These are phyloP conservation scores for Gloeostereum incarnatum DNA, from an alignment of 768 basidiomycete species.

Conservation along the genomic window DNA sequence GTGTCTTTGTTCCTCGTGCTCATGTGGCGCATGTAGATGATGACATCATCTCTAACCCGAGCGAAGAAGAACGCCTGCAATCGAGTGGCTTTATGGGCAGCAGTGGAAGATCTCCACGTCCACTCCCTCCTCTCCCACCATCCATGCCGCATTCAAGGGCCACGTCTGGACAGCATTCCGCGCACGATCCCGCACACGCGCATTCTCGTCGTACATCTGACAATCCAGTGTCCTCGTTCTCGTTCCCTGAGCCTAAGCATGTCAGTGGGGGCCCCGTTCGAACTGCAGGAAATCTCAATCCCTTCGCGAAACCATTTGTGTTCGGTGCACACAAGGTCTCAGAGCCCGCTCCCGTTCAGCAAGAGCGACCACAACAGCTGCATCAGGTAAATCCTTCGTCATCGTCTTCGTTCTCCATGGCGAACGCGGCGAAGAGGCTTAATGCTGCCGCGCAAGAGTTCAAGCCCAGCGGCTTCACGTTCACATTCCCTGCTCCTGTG, in stretches of 20 bases:
- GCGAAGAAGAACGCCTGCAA: slow-evolving; percentile 48
- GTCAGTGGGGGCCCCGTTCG: too few species aligned
- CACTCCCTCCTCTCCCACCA: slow-evolving; percentile 53
- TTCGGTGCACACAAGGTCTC: slow-evolving; percentile 45
- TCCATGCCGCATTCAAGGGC: slow-evolving; percentile 46
- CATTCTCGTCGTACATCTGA: slow-evolving; percentile 57
- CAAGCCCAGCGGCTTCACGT: slow-evolving; percentile 69
- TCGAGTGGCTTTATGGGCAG: slow-evolving; percentile 7
- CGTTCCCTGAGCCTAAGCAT: too few species aligned
- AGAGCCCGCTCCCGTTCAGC: slow-evolving; percentile 17
- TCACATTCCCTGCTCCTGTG: background rate
- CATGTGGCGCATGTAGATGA: slow-evolving; percentile 31
- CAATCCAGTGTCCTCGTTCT: too few species aligned
- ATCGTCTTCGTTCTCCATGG: slow-evolving; percentile 29
- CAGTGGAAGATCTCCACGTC: slow-evolving; percentile 32
- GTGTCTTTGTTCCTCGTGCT: slow-evolving; percentile 25
- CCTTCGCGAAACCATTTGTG: slow-evolving; percentile 77
- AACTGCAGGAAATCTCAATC: slow-evolving; percentile 41
- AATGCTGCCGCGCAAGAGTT: slow-evolving; percentile 78
- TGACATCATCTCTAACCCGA: slow-evolving; percentile 81
- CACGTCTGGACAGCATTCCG: slow-evolving; percentile 42
- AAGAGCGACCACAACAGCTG: slow-evolving; percentile 16
- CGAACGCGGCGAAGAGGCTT: slow-evolving; percentile 51
- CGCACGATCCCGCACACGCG: slow-evolving; percentile 50
- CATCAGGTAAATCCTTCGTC: slow-evolving; percentile 18